Evolutionary conservation across 179 eudicot species (phyloP).

Genomic region (Gypsophila paniculata): DNA sequence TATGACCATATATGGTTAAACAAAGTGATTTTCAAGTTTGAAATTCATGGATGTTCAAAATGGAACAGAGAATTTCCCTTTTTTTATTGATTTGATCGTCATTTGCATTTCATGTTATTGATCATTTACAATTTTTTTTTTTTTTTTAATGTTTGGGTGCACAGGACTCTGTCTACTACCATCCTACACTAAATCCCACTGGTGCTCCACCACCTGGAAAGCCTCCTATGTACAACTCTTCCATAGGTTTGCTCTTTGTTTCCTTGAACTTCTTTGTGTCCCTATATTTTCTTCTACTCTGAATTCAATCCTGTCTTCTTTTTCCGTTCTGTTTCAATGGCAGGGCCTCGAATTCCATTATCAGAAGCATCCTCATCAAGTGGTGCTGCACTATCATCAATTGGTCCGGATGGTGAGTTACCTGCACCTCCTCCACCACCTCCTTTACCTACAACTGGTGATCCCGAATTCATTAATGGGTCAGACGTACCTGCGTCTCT

Average conservation of each 20-base stretch:
- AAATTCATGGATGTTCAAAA: background rate
- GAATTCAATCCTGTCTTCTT: background rate
- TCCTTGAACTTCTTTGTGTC: background rate
- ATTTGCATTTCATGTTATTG: background rate
- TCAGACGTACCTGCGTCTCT: conserved; percentile 55
- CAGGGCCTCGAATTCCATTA: conserved; percentile 76
- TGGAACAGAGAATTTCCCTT: conserved; percentile 4
- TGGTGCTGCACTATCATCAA: conserved; percentile 33
- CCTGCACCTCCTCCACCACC: conserved; percentile 88
- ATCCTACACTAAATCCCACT: conserved; percentile 86
- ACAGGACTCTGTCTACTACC: conserved; percentile 97
- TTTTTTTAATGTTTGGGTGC: conserved; percentile 21
- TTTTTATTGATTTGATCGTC: background rate
- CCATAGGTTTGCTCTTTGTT: conserved; percentile 53
- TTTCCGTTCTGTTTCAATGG: conserved; percentile 25
- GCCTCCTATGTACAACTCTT: conserved; percentile 94
- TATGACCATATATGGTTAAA: background rate
- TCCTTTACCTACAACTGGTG: conserved; percentile 60
- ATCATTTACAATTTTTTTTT: conserved; percentile 11
- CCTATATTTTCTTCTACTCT: background rate
- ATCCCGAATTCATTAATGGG: conserved; percentile 43
- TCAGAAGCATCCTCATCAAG: conserved; percentile 50
- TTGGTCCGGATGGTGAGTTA: conserved; percentile 49
- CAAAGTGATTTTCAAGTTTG: background rate
- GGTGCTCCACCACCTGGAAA: conserved; percentile 99